phyloP scores from a whole-genome alignment of 805 yeast species.

The Yarrowia deformans region DNA sequence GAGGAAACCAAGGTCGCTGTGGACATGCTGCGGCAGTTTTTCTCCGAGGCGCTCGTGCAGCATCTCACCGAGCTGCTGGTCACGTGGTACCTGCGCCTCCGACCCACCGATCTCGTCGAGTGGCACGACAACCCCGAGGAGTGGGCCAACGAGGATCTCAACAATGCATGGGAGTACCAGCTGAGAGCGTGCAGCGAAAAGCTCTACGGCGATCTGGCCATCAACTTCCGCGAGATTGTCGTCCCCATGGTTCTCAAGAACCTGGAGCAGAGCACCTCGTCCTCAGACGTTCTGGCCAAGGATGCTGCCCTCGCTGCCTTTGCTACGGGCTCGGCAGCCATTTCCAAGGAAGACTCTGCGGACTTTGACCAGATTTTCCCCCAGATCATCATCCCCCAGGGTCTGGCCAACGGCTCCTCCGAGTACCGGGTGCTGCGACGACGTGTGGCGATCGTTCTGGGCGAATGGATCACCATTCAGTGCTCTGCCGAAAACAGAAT shows the following conservation, averaged over 20 bases:
- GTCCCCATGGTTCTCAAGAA: constrained; percentile 62
- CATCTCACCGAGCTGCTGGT: constrained; percentile 72
- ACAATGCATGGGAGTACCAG: constrained; percentile 81
- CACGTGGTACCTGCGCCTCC: constrained; percentile 73
- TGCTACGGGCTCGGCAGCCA: constrained; percentile 73
- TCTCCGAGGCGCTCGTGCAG: constrained; percentile 63
- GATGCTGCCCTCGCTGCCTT: constrained; percentile 86
- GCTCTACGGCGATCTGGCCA: constrained; percentile 76
- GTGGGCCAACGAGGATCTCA: constrained; percentile 84
- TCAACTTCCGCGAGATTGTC: constrained; percentile 64
- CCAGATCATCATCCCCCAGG: constrained; percentile 73
- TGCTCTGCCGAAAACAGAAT: constrained; percentile 66
- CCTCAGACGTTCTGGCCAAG: constrained; percentile 65
- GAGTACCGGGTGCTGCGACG: constrained; percentile 72
- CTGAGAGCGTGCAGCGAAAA: constrained; percentile 87
- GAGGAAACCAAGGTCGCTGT: constrained; percentile 64
- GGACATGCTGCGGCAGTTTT: constrained; percentile 59
- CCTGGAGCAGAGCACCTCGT: constrained; percentile 55
- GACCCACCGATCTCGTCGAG: constrained; percentile 76
- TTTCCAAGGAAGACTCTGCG: constrained; percentile 60
- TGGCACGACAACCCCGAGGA: constrained; percentile 93
- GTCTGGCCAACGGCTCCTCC: constrained; percentile 54
- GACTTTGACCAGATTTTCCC: constrained; percentile 71
- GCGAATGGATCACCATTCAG: constrained; percentile 80
- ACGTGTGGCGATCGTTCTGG: constrained; percentile 75